Conservation (phyloP, 148 eudicot species). For the Rhododendron ferrugineum region DNA sequence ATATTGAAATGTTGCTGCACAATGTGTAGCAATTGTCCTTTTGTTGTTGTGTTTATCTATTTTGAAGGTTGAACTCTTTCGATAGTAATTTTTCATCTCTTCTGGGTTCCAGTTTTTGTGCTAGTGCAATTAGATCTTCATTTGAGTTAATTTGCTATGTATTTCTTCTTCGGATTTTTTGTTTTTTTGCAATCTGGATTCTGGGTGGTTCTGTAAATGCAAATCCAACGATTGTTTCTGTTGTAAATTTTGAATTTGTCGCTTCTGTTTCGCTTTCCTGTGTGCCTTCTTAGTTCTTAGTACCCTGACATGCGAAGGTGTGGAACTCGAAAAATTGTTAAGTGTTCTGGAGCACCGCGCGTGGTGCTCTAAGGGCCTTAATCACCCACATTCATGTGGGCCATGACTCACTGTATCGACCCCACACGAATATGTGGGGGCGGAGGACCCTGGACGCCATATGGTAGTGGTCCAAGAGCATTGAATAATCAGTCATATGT, state of each 20-base stretch:
- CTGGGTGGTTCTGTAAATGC: not conserved
- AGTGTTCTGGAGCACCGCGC: too few species aligned
- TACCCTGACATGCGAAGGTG: not conserved
- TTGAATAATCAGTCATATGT: too few species aligned
- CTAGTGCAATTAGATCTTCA: not conserved
- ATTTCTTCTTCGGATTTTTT: too few species aligned
- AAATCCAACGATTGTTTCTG: not conserved
- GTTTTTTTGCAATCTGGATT: not conserved
- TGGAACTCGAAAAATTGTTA: not conserved
- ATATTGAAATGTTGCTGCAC: not conserved
- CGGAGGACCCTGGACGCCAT: too few species aligned
- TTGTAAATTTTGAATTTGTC: not conserved
- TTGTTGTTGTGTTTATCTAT: not conserved
- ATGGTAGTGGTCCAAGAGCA: too few species aligned
- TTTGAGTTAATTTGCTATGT: not conserved
- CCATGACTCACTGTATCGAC: not conserved
- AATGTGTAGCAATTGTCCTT: not conserved
- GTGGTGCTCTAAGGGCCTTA: too few species aligned
- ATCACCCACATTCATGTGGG: not conserved
- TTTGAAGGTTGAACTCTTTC: not conserved
- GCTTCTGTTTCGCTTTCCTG: not conserved
- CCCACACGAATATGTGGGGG: not conserved
- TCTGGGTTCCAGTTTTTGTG: not conserved
- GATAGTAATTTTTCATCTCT: not conserved
- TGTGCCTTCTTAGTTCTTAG: not conserved